Evolutionary conservation across 2,329 filamentous ascomycete genomes (phyloP).

Genomic region (Neopestalotiopsis rosae): DNA sequence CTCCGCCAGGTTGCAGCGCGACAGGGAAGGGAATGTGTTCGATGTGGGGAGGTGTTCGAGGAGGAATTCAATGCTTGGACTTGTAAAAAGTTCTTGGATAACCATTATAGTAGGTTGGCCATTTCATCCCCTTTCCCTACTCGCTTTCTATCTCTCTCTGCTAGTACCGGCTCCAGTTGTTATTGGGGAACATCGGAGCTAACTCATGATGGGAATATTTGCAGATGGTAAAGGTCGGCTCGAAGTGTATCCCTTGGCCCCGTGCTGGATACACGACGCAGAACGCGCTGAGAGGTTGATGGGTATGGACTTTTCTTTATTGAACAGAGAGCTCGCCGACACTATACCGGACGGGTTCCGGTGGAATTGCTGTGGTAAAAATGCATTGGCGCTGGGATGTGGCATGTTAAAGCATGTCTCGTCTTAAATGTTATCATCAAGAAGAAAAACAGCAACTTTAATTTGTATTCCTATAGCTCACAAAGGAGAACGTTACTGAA

Average conservation of each 20-base stretch:
- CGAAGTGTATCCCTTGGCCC: not conserved
- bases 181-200: not conserved
- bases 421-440: not conserved
- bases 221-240: not conserved
- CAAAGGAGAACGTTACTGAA: no score
- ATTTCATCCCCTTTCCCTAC: not conserved
- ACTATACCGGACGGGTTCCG: not conserved
- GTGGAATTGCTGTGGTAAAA: slow-evolving; percentile 1
- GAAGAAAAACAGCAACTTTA: no score
- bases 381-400: not conserved
- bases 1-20: not conserved
- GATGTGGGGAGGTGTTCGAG: not conserved
- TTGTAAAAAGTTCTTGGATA: not conserved
- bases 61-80: not conserved
- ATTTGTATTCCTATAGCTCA: no score
- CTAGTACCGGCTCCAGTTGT: not conserved
- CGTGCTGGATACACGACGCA: not conserved
- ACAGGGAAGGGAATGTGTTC: not conserved
- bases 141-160: not conserved
- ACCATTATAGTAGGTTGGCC: not conserved
- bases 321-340: not conserved
- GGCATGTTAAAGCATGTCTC: not conserved
- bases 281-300: not conserved
- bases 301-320: not conserved
- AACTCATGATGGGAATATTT: not conserved